A percentile compares a stretch with the other conserved stretches of the same genome.
Evolutionary conservation across 2,329 filamentous ascomycete species (phyloP).

Genomic region (Nannizziopsis barbatae): DNA sequence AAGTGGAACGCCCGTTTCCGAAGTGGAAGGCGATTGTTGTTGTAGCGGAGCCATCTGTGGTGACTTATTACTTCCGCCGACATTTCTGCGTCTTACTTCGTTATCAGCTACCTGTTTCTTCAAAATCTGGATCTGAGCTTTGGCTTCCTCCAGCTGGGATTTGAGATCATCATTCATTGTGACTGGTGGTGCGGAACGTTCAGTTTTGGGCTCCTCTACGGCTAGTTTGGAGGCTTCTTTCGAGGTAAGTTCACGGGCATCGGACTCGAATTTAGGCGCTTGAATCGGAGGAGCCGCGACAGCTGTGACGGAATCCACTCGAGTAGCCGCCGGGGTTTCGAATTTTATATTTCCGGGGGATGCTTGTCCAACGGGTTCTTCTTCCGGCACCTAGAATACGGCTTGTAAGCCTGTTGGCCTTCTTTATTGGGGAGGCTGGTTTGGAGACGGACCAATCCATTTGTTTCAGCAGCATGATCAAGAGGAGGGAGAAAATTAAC

Average conservation of each 20-base stretch:
- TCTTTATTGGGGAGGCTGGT: background rate
- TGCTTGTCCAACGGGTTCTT: conserved; percentile 41
- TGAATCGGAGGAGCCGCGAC: conserved; percentile 24
- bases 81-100: conserved; percentile 70
- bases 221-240: background rate
- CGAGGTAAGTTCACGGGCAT: conserved; percentile 15
- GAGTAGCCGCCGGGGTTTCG: conserved; percentile 37
- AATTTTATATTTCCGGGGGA: conserved; percentile 42
- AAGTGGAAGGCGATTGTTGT: conserved; percentile 43
- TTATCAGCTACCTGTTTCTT: conserved; percentile 54
- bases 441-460: conserved; percentile 27
- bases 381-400: conserved; percentile 23
- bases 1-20: conserved; percentile 66
- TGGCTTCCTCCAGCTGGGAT: conserved; percentile 61
- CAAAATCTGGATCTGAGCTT: conserved; percentile 59
- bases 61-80: conserved; percentile 45
- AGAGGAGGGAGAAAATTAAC: conserved; percentile 65
- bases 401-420: background rate
- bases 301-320: conserved; percentile 31
- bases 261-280: conserved; percentile 16
- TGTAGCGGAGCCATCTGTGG: conserved; percentile 26
- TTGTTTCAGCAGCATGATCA: conserved; percentile 18
- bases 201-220: background rate
- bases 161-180: conserved; percentile 53
- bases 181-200: conserved; percentile 30